These are phyloP conservation scores for Penstemon barbatus DNA, from an alignment of 257 asterid genomes.

Conservation along the genomic window DNA sequence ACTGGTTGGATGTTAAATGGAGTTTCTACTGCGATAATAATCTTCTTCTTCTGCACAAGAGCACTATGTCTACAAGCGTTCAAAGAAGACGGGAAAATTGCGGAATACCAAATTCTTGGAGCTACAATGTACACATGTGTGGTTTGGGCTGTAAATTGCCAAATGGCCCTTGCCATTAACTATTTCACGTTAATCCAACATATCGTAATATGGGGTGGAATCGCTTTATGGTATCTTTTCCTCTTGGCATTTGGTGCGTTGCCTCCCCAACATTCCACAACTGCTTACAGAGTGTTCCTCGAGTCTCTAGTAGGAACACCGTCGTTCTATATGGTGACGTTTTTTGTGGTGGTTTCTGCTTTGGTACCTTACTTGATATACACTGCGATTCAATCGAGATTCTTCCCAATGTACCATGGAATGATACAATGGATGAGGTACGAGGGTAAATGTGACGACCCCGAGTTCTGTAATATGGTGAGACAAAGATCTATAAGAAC, in stretches of 20 bases:
- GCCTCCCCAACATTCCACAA: conserved; percentile 45
- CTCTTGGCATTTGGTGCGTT: conserved; percentile 57
- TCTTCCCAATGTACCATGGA: conserved; percentile 79
- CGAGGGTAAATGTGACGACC: conserved; percentile 70
- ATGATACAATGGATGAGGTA: conserved; percentile 87
- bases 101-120: conserved; percentile 60
- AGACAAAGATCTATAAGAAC: conserved; percentile 74
- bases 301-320: conserved; percentile 65
- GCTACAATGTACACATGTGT: conserved; percentile 73
- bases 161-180: conserved; percentile 66
- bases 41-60: conserved; percentile 52
- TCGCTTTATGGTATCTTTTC: conserved; percentile 63
- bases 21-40: conserved; percentile 41
- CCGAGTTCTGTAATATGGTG: conserved; percentile 63
- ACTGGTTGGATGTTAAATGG: conserved; percentile 75
- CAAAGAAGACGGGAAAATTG: conserved; percentile 44
- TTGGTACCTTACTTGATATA: conserved; percentile 60
- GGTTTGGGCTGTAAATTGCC: conserved; percentile 83
- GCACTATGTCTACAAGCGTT: conserved; percentile 52
- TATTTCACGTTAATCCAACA: conserved; percentile 75
- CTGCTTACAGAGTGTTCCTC: conserved; percentile 55
- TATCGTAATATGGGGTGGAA: conserved; percentile 69
- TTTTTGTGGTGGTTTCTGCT: conserved; percentile 50
- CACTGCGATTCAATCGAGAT: conserved; percentile 56
- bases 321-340: conserved; percentile 44